Percentiles rank a stretch among this genome's conserved stretches.
Evolutionary conservation across 768 basidiomycete genomes (phyloP).

Genomic region (Tricholoma terreum): DNA sequence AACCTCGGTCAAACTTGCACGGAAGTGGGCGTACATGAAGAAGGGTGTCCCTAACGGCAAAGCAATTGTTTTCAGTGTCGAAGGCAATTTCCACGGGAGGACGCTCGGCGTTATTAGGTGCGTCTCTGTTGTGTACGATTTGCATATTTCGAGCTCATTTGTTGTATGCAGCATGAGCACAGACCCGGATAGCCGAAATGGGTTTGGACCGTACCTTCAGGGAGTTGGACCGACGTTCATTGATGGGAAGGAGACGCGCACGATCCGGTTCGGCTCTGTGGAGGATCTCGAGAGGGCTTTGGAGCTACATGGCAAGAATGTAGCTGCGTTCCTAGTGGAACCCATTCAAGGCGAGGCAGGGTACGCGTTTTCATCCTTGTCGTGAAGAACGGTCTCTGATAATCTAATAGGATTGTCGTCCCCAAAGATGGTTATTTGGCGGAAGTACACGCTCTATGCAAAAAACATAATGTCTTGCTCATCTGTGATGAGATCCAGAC

Average conservation of each 20-base stretch:
- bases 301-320: constrained; percentile 72
- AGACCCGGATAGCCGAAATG: constrained; percentile 82
- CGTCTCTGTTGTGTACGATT: constrained; percentile 12
- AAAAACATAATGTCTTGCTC: constrained; percentile 88
- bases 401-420: constrained; percentile 72
- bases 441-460: constrained; percentile 78
- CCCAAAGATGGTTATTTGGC: constrained; percentile 85
- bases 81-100: constrained; percentile 94
- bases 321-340: constrained; percentile 93
- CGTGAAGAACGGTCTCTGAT: constrained; percentile 2
- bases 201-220: constrained; percentile 89
- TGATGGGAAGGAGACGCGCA: constrained; percentile 47
- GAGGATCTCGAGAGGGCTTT: constrained; percentile 82
- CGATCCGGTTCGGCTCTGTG: constrained; percentile 81
- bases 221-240: constrained; percentile 78
- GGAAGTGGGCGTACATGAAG: constrained; percentile 95
- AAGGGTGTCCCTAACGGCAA: constrained; percentile 80
- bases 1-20: constrained; percentile 90
- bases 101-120: constrained; percentile 86
- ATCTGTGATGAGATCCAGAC: constrained; percentile 99
- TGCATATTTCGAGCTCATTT: constrained; percentile 8
- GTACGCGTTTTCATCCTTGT: constrained; percentile 39
- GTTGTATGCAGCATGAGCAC: constrained; percentile 74
- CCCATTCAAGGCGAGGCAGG: constrained; percentile 99
- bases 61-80: constrained; percentile 82